These are phyloP conservation scores for Recurvomyces mirabilis DNA, from an alignment of 495 filamentous ascomycete genomes.

Conservation along the genomic window DNA sequence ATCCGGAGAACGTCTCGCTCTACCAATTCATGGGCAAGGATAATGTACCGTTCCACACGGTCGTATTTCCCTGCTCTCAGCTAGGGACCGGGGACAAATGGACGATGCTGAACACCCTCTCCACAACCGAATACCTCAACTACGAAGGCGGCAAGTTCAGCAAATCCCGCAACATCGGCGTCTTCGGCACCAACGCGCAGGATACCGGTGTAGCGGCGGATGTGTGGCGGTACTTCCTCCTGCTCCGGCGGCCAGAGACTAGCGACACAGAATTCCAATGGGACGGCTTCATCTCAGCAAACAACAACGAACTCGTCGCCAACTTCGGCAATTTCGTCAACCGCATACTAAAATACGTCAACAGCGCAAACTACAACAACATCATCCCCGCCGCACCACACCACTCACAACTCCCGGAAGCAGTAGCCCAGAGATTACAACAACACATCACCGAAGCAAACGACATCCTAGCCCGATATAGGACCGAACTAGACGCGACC, in stretches of 20 bases:
- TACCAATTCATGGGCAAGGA: constrained; percentile 99
- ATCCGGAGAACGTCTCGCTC: constrained; percentile 75
- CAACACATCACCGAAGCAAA: constrained; percentile 55
- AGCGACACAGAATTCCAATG: constrained; percentile 85
- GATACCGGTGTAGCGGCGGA: constrained; percentile 78
- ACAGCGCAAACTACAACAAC: constrained; percentile 45
- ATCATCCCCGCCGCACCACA: constrained; percentile 13
- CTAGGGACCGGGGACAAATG: constrained; percentile 75
- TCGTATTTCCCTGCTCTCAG: constrained; percentile 84
- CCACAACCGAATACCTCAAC: constrained; percentile 89
- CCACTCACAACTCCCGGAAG: too few species aligned
- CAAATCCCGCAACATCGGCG: constrained; percentile 78
- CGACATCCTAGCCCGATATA: constrained; percentile 16
- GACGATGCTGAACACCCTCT: constrained; percentile 84
- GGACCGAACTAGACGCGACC: constrained; percentile 36
- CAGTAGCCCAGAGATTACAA: constrained; percentile 23
- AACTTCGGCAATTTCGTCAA: constrained; percentile 94
- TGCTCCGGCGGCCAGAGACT: constrained; percentile 79
- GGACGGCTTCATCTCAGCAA: constrained; percentile 69
- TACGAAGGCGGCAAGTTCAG: constrained; percentile 91
- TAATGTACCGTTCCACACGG: constrained; percentile 83
- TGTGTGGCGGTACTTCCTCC: constrained; percentile 88
- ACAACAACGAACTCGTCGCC: constrained; percentile 83
- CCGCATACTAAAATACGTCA: constrained; percentile 82
- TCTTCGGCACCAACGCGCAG: constrained; percentile 81